These are phyloP conservation scores for Prunus salicina DNA, from an alignment of 306 rosid species.

Conservation along the genomic window DNA sequence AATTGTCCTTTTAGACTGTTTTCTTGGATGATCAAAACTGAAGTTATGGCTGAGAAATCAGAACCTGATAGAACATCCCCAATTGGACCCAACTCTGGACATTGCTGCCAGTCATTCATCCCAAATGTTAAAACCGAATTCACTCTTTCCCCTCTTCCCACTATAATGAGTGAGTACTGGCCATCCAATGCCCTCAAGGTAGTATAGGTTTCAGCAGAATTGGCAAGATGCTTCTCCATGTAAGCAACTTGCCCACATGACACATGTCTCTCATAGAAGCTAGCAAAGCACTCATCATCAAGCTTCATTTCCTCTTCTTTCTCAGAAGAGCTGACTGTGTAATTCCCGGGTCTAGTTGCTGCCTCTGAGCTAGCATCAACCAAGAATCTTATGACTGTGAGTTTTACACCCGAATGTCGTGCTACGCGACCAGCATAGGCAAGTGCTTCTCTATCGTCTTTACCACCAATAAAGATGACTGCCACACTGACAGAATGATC, in stretches of 20 bases:
- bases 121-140: conserved; percentile 73
- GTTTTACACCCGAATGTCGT: conserved; percentile 66
- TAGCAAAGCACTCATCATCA: conserved; percentile 84
- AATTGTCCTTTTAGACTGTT: conserved; percentile 65
- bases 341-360: conserved; percentile 42
- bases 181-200: conserved; percentile 77
- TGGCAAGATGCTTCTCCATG: conserved; percentile 70
- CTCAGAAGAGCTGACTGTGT: conserved; percentile 44
- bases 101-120: conserved; percentile 93
- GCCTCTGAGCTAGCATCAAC: conserved; percentile 53
- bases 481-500: conserved; percentile 49
- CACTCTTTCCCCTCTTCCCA: conserved; percentile 75
- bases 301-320: conserved; percentile 59
- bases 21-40: conserved; percentile 83
- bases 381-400: conserved; percentile 71
- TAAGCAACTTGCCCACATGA: conserved; percentile 55
- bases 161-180: conserved; percentile 65
- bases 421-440: conserved; percentile 69
- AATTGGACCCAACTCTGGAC: conserved; percentile 88
- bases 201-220: conserved; percentile 69
- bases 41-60: conserved; percentile 55
- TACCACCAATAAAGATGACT: conserved; percentile 81
- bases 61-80: conserved; percentile 97
- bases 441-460: conserved; percentile 85
- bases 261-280: conserved; percentile 63